phyloP scores from a whole-genome alignment of 1,139 yeast species.

The Petasospora fabianii region DNA sequence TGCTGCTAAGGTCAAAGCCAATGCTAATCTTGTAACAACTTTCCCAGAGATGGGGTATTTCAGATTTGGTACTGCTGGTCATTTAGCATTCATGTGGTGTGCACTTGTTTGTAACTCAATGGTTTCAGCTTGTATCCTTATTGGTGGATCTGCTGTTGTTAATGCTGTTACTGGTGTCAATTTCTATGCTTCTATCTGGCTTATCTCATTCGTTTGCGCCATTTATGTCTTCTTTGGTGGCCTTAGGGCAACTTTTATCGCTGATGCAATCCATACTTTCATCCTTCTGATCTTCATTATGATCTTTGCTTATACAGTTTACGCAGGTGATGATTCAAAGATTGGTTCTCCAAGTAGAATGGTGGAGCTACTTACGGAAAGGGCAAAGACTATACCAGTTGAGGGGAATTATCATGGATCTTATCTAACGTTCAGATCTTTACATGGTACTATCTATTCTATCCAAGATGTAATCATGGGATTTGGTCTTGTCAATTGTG shows the following conservation, averaged over 20 bases:
- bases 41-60: slow-evolving; percentile 39
- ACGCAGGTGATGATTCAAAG: slow-evolving; percentile 34
- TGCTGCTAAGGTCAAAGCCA: slow-evolving; percentile 38
- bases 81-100: slow-evolving; percentile 36
- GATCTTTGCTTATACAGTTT: slow-evolving; percentile 41
- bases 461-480: slow-evolving; percentile 35
- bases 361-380: slow-evolving; percentile 40
- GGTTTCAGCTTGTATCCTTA: slow-evolving; percentile 36
- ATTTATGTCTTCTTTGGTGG: slow-evolving; percentile 44
- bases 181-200: slow-evolving; percentile 35
- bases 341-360: slow-evolving; percentile 46
- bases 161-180: slow-evolving; percentile 38
- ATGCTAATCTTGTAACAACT: slow-evolving; percentile 39
- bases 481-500: slow-evolving; percentile 36
- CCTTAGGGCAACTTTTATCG: slow-evolving; percentile 42
- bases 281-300: slow-evolving; percentile 38
- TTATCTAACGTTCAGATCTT: slow-evolving; percentile 43
- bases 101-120: slow-evolving; percentile 38
- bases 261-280: slow-evolving; percentile 45
- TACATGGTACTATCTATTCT: slow-evolving; percentile 38
- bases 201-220: slow-evolving; percentile 40
- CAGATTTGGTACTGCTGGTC: slow-evolving; percentile 38
- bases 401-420: slow-evolving; percentile 45
- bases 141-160: slow-evolving; percentile 40
- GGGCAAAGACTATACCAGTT: slow-evolving; percentile 35